Evolutionary conservation across 2,329 filamentous ascomycete species (phyloP), one percentile per base, ranked within the genome.

Genomic region (Diaporthe sp.): DNA sequence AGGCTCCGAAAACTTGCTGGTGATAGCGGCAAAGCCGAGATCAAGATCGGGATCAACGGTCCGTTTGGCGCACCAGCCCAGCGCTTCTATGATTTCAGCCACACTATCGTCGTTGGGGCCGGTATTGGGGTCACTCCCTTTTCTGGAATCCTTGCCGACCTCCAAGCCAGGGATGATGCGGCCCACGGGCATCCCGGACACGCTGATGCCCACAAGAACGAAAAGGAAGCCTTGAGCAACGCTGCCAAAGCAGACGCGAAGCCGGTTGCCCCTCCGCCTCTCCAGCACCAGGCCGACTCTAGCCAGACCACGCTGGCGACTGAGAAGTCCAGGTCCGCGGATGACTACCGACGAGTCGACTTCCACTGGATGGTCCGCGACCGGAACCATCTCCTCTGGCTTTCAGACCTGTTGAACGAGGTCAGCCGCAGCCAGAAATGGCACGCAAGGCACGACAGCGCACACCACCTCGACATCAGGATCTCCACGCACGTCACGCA

Each of bases 341-440:
- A 82, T 31, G 82, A 83, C 73, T 87, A 88, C 77, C 86, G 89
- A 46, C 85, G 89, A 5, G 86, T 90, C 1, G 90, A 91, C 78
- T 91, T 91, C 75, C 89, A 91, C 81, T 91, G 90, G 90, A 90
- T 89, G 77, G 89, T 91, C 0, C 88, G 89, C 31, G 89, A 91
- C 62, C 85, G 86, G 74, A 90, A 90, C 80, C 85, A 89, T 70
- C 84, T 91, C 0, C 83, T 88, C 4, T 91, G 90, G 90, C 88
- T 92, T 71, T 89, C 89, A 0, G 86, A 90, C 77, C 85, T 91
- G 0, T 84, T 91, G 7, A 91, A 91, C 78, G 81, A 84, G 17
- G 86, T 88, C 3, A 84, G 83, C 1, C 78, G 79, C n/a, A 83
- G 82, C 6, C 84, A 87, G 73, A 78, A 80, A 2, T 84, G 83